Base-by-base conservation (phyloP, 2,329 filamentous ascomycete species). In the Xylariaceae sp. region DNA sequence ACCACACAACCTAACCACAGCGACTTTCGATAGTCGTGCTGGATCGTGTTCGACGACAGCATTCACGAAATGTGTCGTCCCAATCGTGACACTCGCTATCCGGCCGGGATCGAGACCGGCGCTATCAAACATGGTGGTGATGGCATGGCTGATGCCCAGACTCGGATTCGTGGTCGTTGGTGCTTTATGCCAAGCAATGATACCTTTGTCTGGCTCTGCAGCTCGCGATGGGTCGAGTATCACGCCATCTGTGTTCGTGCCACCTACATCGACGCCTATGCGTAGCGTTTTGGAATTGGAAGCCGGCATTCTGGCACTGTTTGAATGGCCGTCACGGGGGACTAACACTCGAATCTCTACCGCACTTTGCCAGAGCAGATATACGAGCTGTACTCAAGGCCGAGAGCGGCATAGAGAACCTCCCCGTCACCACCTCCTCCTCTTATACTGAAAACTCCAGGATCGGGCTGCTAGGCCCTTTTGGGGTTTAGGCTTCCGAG, bases 61-160 rank as follows among this genome's bases (percentile, higher is more conserved):
- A 52, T 82, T 83, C 57, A 82, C 71, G 56, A 82, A 82, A 51
- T 82, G 78, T 1, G 79, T 82, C 1, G 75, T 78, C 45, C 77
- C 77, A 53, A 80, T 77, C 2, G 75, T 76, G 12, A 80, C 71
- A 51, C 72, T 74, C 12, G 73, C 70, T 15, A 80, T 67, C 6
- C 71, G 60, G 0, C 62, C 58, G 0, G 71, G 67, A 12, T 44
- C 50, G 46, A 65, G 52, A 14, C 45, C 42, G 11, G 59, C 55
- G 14, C 45, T 48, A 48, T 48, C 38, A 51, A 79, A 69, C 67
- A 78, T 74, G 19, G 65, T 62, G 6, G 62, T 65, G 48, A 79
- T 73, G 36, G 71, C 71, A 42, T 70, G 64, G 44, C 67, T 69
- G 56, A 79, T 77, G 30, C 75, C 75, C 11, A 65, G 56, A 52